These are phyloP conservation scores for Trametes punicea DNA, from an alignment of 768 basidiomycete genomes.

Conservation along the genomic window DNA sequence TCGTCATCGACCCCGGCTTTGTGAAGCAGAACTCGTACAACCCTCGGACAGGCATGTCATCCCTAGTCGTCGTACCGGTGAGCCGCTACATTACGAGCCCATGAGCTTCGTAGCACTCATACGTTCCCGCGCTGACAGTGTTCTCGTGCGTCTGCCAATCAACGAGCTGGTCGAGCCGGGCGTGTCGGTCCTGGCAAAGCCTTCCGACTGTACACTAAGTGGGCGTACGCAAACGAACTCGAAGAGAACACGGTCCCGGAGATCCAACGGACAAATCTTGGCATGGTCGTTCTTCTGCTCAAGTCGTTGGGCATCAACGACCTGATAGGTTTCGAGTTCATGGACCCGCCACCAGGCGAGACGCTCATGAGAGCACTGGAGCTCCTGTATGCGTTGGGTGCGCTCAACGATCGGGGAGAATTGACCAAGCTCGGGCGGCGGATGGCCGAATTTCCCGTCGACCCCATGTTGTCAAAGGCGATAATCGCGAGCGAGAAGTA, in stretches of 20 bases:
- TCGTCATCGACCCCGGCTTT: conserved; percentile 98
- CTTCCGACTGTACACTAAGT: conserved; percentile 98
- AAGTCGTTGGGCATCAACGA: conserved; percentile 99
- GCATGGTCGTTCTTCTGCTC: conserved; percentile 90
- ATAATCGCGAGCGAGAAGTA: conserved; percentile 96
- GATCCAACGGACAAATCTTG: conserved; percentile 97
- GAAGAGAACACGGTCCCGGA: conserved; percentile 98
- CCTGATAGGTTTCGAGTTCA: conserved; percentile 96
- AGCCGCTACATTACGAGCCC: conserved; percentile 30
- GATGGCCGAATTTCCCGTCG: conserved; percentile 99
- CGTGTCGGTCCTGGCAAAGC: conserved; percentile 98
- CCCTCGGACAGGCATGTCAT: conserved; percentile 97
- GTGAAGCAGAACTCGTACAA: conserved; percentile 99
- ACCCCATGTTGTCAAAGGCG: conserved; percentile 95
- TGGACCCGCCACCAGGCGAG: conserved; percentile 97
- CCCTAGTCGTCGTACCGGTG: conserved; percentile 91
- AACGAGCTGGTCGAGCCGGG: conserved; percentile 94
- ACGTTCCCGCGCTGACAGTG: conserved; percentile 49
- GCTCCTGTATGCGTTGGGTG: conserved; percentile 91
- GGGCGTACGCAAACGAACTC: conserved; percentile 94
- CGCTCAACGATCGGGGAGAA: conserved; percentile 94
- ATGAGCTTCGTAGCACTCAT: neutral
- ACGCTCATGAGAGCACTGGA: conserved; percentile 95
- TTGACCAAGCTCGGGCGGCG: conserved; percentile 94
- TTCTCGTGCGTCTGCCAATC: conserved; percentile 95